Evolutionary conservation across 208 protist genomes (phyloP).

Genomic region (Trichomonas tenax): DNA sequence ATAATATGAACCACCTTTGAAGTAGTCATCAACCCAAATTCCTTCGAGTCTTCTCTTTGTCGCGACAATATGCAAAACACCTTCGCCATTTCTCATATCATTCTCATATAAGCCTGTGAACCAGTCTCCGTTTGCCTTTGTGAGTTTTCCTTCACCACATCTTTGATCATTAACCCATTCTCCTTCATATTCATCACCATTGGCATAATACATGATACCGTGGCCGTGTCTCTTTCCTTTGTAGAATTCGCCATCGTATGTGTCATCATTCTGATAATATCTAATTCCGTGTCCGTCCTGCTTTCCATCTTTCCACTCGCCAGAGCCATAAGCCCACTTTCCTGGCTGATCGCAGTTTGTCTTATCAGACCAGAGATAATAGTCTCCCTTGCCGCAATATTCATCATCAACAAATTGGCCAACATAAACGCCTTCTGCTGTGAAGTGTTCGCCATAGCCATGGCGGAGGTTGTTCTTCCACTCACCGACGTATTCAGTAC

Average conservation of each 20-base stretch:
- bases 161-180: slow-evolving; percentile 24
- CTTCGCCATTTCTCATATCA: slow-evolving; percentile 25
- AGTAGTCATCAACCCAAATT: background rate
- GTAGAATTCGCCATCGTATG: slow-evolving; percentile 21
- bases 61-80: background rate
- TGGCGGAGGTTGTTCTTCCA: background rate
- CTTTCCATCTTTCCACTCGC: background rate
- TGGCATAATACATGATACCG: slow-evolving; percentile 12
- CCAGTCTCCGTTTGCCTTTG: slow-evolving; percentile 18
- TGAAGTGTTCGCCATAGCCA: background rate
- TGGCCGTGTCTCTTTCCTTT: slow-evolving; percentile 21
- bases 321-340: background rate
- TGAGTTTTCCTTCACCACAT: slow-evolving; percentile 15
- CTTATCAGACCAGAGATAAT: background rate
- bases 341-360: background rate
- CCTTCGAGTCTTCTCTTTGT: slow-evolving; percentile 13
- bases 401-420: background rate
- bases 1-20: slow-evolving; percentile 10
- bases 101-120: background rate
- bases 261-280: background rate
- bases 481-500: slow-evolving; percentile 4
- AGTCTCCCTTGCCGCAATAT: background rate
- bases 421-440: background rate
- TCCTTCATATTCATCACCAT: background rate
- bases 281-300: background rate